phyloP scores from a whole-genome alignment of 1,284 basidiomycete species.

The Caloboletus firmus region DNA sequence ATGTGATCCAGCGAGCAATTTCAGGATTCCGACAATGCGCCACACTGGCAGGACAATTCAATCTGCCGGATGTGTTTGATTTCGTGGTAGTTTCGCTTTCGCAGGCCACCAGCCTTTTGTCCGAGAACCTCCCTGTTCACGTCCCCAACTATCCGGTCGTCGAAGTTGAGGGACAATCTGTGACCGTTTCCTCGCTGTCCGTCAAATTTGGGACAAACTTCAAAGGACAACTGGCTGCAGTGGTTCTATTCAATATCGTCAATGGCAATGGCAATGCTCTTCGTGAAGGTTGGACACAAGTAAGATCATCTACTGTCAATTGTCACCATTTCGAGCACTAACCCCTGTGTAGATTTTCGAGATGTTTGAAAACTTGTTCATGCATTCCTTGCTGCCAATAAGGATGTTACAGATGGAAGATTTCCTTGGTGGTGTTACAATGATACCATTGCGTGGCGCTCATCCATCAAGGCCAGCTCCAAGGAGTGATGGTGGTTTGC shows the following conservation, averaged over 20 bases:
- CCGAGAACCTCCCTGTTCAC: slow-evolving; percentile 69
- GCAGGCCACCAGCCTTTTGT: slow-evolving; percentile 80
- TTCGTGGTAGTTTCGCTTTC: slow-evolving; percentile 92
- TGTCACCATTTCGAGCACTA: slow-evolving; percentile 1
- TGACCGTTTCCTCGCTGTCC: slow-evolving; percentile 91
- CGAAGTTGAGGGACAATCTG: slow-evolving; percentile 87
- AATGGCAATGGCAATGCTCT: slow-evolving; percentile 96
- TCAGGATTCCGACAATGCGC: slow-evolving; percentile 96
- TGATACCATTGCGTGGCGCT: slow-evolving; percentile 83
- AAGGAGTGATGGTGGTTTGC: slow-evolving; percentile 82
- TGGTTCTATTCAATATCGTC: slow-evolving; percentile 96
- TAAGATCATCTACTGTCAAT: slow-evolving; percentile 33
- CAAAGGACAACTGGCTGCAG: slow-evolving; percentile 94
- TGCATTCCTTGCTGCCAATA: slow-evolving; percentile 87
- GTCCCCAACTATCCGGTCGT: slow-evolving; percentile 86
- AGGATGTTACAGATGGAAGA: slow-evolving; percentile 96
- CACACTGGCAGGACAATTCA: slow-evolving; percentile 86
- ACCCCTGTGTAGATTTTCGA: slow-evolving; percentile 79
- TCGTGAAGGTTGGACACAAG: slow-evolving; percentile 92
- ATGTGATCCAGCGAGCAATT: slow-evolving; percentile 92
- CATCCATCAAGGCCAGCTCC: slow-evolving; percentile 65
- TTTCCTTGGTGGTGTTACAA: slow-evolving; percentile 86
- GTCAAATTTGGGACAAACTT: slow-evolving; percentile 95
- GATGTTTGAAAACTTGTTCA: slow-evolving; percentile 96
- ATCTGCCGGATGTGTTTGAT: slow-evolving; percentile 94